Evolutionary conservation across 1,284 basidiomycete species (phyloP).

Genomic region (Trichosporon faecale): DNA sequence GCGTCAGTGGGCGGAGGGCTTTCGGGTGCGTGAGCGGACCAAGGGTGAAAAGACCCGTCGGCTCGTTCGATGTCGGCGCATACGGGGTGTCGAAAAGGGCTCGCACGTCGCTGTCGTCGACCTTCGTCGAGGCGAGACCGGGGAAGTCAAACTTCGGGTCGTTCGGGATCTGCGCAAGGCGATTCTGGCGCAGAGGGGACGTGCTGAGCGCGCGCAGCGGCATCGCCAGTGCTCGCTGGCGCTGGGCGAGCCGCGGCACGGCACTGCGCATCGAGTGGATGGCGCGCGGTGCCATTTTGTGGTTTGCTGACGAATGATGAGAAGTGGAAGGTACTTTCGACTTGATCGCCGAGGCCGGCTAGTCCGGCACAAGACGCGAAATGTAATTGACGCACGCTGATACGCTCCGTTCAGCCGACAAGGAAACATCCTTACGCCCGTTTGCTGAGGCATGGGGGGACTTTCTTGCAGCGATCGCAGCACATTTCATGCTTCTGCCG

Average conservation of each 20-base stretch:
- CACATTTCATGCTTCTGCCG: neutral
- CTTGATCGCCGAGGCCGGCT: conserved; percentile 1
- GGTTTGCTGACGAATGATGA: neutral
- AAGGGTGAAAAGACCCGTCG: conserved; percentile 46
- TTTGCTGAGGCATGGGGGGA: neutral
- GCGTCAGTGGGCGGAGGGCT: conserved; percentile 41
- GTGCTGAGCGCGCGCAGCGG: neutral
- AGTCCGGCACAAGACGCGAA: neutral
- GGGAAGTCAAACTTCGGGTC: conserved; percentile 4
- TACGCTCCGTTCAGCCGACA: neutral
- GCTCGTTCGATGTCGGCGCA: conserved; percentile 17
- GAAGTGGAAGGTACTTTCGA: neutral
- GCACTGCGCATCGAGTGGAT: neutral
- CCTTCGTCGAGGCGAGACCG: neutral
- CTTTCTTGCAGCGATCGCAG: neutral
- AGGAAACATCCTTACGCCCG: neutral
- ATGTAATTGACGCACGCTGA: neutral
- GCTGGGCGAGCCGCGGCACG: neutral
- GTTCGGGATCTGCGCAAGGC: neutral
- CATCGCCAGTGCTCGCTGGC: neutral
- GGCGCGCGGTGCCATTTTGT: conserved; percentile 9
- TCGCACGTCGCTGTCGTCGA: conserved; percentile 20
- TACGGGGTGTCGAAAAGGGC: conserved; percentile 21
- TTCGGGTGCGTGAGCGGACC: conserved; percentile 39
- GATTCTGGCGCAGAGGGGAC: neutral